These are phyloP conservation scores for Chaetomium strumarium DNA, from an alignment of 2,329 filamentous ascomycete genomes.

Conservation along the genomic window DNA sequence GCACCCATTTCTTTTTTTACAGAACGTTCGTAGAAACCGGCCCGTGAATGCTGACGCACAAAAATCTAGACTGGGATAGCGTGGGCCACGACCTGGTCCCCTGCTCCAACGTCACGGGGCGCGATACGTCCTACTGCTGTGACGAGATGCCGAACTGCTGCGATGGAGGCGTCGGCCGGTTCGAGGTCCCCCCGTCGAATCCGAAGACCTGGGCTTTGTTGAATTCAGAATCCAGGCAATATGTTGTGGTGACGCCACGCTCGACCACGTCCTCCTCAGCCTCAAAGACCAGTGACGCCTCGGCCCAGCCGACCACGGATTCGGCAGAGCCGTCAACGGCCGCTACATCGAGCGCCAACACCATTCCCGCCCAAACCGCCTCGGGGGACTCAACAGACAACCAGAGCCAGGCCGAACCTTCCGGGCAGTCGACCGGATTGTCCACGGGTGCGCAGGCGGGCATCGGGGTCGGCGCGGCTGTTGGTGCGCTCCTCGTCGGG, in stretches of 20 bases:
- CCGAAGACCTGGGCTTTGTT: not conserved
- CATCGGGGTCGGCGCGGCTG: conserved; percentile 8
- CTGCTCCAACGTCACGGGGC: not conserved
- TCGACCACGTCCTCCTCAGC: not conserved
- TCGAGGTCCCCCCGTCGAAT: not conserved
- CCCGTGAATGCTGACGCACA: not conserved
- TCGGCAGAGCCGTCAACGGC: not conserved
- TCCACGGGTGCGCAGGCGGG: conserved; percentile 5
- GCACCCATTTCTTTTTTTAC: not conserved
- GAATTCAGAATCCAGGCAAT: not conserved
- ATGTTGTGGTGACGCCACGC: not conserved
- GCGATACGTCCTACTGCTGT: not conserved
- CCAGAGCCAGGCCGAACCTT: not conserved
- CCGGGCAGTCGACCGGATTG: not conserved
- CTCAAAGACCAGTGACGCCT: not conserved
- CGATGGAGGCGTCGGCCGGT: not conserved
- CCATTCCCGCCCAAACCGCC: not conserved
- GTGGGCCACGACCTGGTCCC: not conserved
- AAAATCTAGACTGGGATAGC: not conserved
- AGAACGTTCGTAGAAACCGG: not conserved
- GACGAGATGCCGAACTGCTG: not conserved
- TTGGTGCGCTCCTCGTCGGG: conserved; percentile 3
- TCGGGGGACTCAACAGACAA: not conserved
- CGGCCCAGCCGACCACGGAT: not conserved
- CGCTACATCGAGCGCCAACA: not conserved